A percentile compares a stretch with the other conserved stretches of the same genome.
Conservation (phyloP, 2,329 filamentous ascomycete genomes). For the Didymella glomerata region DNA sequence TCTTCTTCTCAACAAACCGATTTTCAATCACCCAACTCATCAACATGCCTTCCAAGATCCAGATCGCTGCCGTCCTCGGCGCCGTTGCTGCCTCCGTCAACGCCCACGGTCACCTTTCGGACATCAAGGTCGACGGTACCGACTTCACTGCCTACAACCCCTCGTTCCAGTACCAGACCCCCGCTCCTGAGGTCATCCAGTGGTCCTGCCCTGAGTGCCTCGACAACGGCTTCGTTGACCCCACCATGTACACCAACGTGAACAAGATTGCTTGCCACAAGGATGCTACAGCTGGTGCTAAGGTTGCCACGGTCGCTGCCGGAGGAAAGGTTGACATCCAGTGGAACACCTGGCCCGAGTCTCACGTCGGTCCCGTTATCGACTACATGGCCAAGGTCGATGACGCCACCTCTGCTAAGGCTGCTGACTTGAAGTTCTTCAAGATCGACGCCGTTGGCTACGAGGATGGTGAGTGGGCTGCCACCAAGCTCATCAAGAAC, state of each 20-base stretch:
- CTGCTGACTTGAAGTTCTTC: constrained; percentile 65
- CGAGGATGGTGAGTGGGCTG: constrained; percentile 62
- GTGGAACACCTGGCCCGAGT: constrained; percentile 72
- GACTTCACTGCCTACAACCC: constrained; percentile 57
- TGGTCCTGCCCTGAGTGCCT: constrained; percentile 62
- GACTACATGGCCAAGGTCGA: constrained; percentile 68
- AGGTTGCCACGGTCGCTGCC: constrained; percentile 64
- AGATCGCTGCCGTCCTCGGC: constrained; percentile 43
- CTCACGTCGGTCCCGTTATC: constrained; percentile 70
- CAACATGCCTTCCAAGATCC: constrained; percentile 44
- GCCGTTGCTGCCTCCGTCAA: constrained; percentile 51
- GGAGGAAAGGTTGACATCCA: constrained; percentile 66
- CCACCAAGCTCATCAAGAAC: constrained; percentile 61
- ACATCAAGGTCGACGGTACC: constrained; percentile 57
- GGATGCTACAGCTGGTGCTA: constrained; percentile 59
- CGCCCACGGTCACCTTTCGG: constrained; percentile 56
- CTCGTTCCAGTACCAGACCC: constrained; percentile 48
- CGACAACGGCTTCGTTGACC: constrained; percentile 64
- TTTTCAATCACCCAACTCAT: constrained; percentile 15
- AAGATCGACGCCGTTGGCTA: constrained; percentile 69
- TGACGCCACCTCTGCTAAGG: constrained; percentile 64
- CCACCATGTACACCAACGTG: constrained; percentile 54
- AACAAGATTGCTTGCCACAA: constrained; percentile 69
- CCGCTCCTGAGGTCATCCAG: constrained; percentile 55
- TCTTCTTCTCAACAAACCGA: constrained; percentile 17